Base-by-base conservation (phyloP, 2,329 filamentous ascomycete species). In the Pestalotiopsis sp. region DNA sequence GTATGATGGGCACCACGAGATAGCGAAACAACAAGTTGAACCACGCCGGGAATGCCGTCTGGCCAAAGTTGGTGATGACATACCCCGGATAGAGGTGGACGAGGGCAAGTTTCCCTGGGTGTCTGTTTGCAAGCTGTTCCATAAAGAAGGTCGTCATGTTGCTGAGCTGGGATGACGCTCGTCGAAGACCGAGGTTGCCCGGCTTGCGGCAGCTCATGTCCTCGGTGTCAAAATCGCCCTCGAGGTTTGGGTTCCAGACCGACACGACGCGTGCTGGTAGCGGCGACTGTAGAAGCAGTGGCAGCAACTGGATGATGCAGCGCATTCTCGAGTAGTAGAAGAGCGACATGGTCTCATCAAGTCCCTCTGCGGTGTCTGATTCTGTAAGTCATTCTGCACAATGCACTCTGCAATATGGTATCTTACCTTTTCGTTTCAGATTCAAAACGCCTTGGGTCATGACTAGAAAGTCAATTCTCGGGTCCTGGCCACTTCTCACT, bases 401-500 rank as follows among this genome's bases (percentile, higher is more conserved):
- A 23, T 1, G 11, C 41, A 3, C 9, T 38, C n/a, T 17, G 45
- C 13, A 14, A 1, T 2, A 58, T 17, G 49, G 14, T 17, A 39
- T 6, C 56, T n/a, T 41, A 72, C 61, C 70, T 67, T 70, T 67
- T n/a, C 25, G 27, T 13, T 56, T 45, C 6, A 73, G 62, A 17
- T 64, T 68, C 4, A 73, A 23, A 23, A 73, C 64, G 20, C 73
- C 79, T 61, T 79, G 77, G 36, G 72, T 75, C 70, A 76, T 71
- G 23, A 80, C 76, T 27, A 82, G 60, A 17, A 77, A 72, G 71
- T 82, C 80, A 25, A 82, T 66, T 68, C 77, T 76, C 23, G 77
- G 25, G 11, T 20, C 38, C 39, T 61, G 60, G 11, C 45, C 60
- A 4, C 60, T 70, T 3, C 13, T 52, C 17, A 72, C 58, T 17